phyloP scores from a whole-genome alignment of 306 rosid genomes.

The Spatholobus suberectus region DNA sequence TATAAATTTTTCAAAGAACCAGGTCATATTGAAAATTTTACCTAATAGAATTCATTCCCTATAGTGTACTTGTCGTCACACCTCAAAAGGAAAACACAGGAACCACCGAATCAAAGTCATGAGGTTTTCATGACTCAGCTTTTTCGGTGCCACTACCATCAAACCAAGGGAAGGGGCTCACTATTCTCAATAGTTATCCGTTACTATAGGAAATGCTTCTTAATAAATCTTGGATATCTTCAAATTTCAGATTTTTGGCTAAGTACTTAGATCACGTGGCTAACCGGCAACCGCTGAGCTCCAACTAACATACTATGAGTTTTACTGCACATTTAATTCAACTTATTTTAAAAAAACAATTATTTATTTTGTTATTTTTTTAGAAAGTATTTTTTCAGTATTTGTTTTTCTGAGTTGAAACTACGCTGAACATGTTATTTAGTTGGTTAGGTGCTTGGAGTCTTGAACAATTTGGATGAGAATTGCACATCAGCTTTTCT shows the following conservation, averaged over 20 bases:
- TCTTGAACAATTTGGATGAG: background rate
- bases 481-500: background rate
- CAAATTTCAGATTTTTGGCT: background rate
- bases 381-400: background rate
- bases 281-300: background rate
- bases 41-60: background rate
- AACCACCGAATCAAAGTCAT: background rate
- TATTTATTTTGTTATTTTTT: background rate
- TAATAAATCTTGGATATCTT: background rate
- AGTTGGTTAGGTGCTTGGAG: background rate
- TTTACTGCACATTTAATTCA: background rate
- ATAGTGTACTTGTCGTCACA: background rate
- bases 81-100: background rate
- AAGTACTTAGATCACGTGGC: background rate
- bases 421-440: background rate
- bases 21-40: background rate
- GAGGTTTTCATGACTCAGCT: background rate
- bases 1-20: background rate
- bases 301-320: background rate
- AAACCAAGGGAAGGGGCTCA: background rate
- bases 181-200: background rate
- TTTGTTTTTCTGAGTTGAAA: background rate
- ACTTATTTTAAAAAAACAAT: background rate
- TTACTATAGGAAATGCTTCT: background rate
- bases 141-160: conserved; percentile 25